These are phyloP conservation scores for Ilyonectria robusta DNA, from an alignment of 2,329 filamentous ascomycete species.

Conservation along the genomic window DNA sequence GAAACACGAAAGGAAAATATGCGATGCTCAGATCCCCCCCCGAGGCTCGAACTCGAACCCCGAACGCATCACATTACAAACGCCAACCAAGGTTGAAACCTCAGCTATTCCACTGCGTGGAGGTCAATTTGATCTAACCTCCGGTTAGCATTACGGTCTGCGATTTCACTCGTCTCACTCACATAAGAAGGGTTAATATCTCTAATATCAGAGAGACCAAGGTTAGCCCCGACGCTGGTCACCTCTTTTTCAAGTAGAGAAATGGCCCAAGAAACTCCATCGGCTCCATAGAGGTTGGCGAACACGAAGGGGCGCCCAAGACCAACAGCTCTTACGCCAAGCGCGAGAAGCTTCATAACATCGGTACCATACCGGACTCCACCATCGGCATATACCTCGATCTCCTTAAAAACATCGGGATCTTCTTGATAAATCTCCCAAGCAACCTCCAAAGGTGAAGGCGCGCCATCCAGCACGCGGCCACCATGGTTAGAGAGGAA, in stretches of 20 bases:
- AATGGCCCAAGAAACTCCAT: not conserved
- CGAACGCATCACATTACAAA: too few relatives aligned
- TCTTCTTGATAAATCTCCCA: slow-evolving; percentile 52
- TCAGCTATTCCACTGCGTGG: not conserved
- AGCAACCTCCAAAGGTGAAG: slow-evolving; percentile 51
- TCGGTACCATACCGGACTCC: slow-evolving; percentile 57
- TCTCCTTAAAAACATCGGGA: slow-evolving; percentile 52
- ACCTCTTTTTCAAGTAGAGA: not conserved
- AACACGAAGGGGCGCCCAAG: slow-evolving; percentile 65
- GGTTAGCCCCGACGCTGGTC: not conserved
- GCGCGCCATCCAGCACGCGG: slow-evolving; percentile 54
- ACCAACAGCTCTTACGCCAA: slow-evolving; percentile 58
- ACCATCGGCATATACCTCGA: slow-evolving; percentile 54
- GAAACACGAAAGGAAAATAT: too few relatives aligned
- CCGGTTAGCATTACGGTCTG: not conserved
- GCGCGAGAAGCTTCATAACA: slow-evolving; percentile 55
- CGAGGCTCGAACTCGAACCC: too few relatives aligned
- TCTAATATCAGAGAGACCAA: not conserved
- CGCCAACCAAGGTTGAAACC: not conserved
- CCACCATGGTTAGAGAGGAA: slow-evolving; percentile 57
- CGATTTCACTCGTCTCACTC: not conserved
- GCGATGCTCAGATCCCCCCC: too few relatives aligned
- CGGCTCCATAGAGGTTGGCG: slow-evolving; percentile 40
- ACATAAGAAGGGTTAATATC: not conserved
- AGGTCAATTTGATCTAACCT: not conserved